Conservation (phyloP, 208 protist genomes). For the Acanthamoeba sp. region DNA sequence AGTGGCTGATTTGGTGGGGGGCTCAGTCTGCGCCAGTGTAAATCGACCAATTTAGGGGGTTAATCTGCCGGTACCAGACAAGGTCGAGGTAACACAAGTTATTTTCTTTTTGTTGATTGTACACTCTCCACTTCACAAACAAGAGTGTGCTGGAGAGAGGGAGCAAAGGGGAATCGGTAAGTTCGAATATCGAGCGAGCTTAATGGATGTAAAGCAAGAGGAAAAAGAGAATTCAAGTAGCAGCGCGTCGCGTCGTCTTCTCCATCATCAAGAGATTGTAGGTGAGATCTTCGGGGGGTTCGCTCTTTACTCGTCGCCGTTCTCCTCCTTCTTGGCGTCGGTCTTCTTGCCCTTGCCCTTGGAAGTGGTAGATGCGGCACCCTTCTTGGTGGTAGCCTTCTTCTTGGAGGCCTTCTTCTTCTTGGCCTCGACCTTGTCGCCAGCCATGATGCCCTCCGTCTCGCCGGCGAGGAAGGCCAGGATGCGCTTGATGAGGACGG, state of each 20-base stretch:
- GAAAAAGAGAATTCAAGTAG: background rate
- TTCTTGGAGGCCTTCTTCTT: conserved; percentile 41
- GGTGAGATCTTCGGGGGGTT: background rate
- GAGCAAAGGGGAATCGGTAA: background rate
- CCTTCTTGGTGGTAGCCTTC: background rate
- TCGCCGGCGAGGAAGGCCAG: conserved; percentile 53
- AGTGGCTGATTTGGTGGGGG: too few species aligned
- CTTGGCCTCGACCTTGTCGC: conserved; percentile 34
- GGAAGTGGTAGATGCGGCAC: background rate
- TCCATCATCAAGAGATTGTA: background rate
- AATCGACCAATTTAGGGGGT: too few species aligned
- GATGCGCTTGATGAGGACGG: conserved; percentile 67
- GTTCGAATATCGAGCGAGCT: conserved; percentile 43
- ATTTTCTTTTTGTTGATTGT: too few species aligned
- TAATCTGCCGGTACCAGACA: too few species aligned
- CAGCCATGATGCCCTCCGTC: conserved; percentile 42
- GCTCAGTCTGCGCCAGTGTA: too few species aligned
- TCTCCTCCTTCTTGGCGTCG: background rate
- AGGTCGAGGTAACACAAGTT: too few species aligned
- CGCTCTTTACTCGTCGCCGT: conserved; percentile 32
- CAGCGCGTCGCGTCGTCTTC: background rate
- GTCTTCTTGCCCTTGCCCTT: conserved; percentile 9
- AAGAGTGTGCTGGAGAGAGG: too few species aligned
- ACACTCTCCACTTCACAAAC: too few species aligned
- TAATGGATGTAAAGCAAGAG: background rate